Conservation (phyloP, 306 rosid genomes). For the Begonia masoniana region DNA sequence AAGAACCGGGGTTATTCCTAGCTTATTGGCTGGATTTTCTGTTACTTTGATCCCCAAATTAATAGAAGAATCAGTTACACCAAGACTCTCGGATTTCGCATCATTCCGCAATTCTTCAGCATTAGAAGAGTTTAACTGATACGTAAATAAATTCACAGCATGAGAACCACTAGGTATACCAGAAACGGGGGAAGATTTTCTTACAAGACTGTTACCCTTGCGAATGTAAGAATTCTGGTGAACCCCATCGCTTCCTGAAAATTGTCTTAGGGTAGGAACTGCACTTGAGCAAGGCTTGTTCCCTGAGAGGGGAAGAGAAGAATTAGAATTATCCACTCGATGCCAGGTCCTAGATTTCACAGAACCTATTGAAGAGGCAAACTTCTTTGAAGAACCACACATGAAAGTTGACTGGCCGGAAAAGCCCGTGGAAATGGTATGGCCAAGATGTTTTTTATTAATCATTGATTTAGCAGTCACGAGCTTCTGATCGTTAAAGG, state of each 20-base stretch:
- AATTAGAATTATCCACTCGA: constrained; percentile 29
- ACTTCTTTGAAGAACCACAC: constrained; percentile 23
- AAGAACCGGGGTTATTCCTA: constrained; percentile 24
- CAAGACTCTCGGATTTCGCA: constrained; percentile 29
- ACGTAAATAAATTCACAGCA: constrained; percentile 17
- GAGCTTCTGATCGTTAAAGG: constrained; percentile 21
- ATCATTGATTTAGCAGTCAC: constrained; percentile 16
- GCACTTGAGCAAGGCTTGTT: constrained; percentile 21
- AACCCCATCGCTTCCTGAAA: constrained; percentile 30
- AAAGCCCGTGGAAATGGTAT: constrained; percentile 15
- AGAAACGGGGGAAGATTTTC: constrained; percentile 47
- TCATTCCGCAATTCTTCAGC: constrained; percentile 28
- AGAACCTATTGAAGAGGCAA: constrained; percentile 30
- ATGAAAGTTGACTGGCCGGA: constrained; percentile 23
- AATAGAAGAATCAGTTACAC: constrained; percentile 17
- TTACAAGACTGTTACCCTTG: constrained; percentile 84
- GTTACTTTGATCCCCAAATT: constrained; percentile 19
- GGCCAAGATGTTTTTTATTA: constrained; percentile 33
- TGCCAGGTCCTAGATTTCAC: constrained; percentile 66
- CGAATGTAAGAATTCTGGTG: constrained; percentile 73
- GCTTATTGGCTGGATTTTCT: constrained; percentile 27
- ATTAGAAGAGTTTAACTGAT: constrained; percentile 27
- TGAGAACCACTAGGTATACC: constrained; percentile 29
- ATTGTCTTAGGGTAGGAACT: constrained; percentile 36
- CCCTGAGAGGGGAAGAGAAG: constrained; percentile 19